Base-by-base conservation (phyloP, 2,329 filamentous ascomycete species). In the Talaromyces sp. region DNA sequence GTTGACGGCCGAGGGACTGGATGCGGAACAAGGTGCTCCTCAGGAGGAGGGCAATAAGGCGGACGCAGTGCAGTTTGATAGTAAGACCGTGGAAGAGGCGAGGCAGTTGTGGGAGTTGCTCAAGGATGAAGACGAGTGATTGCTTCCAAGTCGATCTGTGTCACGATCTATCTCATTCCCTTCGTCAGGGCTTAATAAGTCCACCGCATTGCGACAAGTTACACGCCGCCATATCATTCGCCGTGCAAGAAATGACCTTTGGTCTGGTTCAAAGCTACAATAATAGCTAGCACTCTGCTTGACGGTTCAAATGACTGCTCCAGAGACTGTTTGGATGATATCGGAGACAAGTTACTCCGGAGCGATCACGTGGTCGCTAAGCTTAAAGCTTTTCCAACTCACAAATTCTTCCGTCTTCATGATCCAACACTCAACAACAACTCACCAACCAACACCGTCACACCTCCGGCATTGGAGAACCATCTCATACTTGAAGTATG, bases 81-180 rank as follows among this genome's bases (percentile, higher is more conserved):
- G 70, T 56, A 69, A 72, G 29, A 53, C 67, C 3, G 49, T 70
- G 40, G 72, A 77, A 38, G 70, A 78, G 34, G 73, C 76, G 11
- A 72, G 69, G 34, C 65, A 74, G 47, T 63, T 81, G 19, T 82
- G 80, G 80, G 70, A 77, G 43, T 70, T 80, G 10, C 66, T 82
- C 31, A 74, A 78, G 51, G 74, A 75, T 11, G 72, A 77, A 19
- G 70, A 70, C n/a, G 65, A 69, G 31, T 61, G 43, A 61, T 34
- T n/a, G 27, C 4, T 19, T n/a, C 15, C 13, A 27, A n/a, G 1
- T 34, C 1, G 43, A 8, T 49, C 29, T 27, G 25, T 29, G 22
- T 1, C 10, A 7, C 22, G 29, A 34, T 11, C 17, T 5, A 4
- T 54, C 7, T 34, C 15, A 13, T 25, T 15, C 22, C 5, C 29